A percentile compares a stretch with the other conserved stretches of the same genome.
Evolutionary conservation across 2,329 filamentous ascomycete species (phyloP).

Genomic region (Alternaria rosae): DNA sequence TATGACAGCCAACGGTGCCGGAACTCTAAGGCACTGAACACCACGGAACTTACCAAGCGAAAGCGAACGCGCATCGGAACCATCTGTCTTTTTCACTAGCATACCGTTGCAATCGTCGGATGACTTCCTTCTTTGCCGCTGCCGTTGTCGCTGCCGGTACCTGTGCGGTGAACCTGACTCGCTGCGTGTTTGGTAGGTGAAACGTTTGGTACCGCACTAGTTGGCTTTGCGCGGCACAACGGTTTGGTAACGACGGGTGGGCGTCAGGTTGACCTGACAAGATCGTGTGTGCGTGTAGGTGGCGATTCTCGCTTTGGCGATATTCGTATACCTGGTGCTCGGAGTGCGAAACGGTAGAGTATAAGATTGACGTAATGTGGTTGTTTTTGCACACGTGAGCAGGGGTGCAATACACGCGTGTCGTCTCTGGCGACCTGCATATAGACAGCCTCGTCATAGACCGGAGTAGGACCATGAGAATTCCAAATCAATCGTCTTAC

Average conservation of each 20-base stretch:
- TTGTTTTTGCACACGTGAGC: not conserved
- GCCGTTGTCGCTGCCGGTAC: not conserved
- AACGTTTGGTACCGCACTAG: not conserved
- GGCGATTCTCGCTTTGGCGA: not conserved
- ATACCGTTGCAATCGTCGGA: not conserved
- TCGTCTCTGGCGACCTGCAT: not conserved
- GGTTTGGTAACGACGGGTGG: not conserved
- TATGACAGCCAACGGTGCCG: not conserved
- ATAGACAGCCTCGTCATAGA: not conserved
- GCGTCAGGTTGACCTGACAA: not conserved
- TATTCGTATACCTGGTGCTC: not conserved
- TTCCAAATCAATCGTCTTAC: not conserved
- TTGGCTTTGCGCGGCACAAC: not conserved
- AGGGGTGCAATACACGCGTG: not conserved
- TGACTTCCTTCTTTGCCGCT: not conserved
- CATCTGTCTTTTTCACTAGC: not conserved
- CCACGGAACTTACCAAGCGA: not conserved
- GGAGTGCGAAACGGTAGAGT: not conserved
- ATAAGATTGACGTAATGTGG: not conserved
- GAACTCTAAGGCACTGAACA: not conserved
- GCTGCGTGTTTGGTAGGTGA: not conserved
- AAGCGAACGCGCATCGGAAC: not conserved
- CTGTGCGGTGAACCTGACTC: not conserved
- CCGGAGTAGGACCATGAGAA: not conserved
- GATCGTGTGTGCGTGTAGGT: not conserved